Evolutionary conservation across 495 filamentous ascomycete genomes (phyloP), one percentile per base, ranked within the genome.

Genomic region (Cercophora samala): DNA sequence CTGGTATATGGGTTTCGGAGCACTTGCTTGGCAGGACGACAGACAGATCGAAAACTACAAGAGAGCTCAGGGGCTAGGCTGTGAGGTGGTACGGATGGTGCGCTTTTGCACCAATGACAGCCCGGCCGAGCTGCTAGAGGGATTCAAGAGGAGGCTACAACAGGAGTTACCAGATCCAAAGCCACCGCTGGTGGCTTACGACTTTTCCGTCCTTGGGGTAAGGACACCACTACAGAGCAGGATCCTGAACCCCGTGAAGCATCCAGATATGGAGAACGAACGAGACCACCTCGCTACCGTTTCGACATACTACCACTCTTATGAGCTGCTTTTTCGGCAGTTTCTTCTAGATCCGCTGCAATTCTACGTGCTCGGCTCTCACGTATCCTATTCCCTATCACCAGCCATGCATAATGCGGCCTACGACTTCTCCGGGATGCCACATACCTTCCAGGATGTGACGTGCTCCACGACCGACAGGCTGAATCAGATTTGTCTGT

Each of bases 401-500:
- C 91, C 91, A 0, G 87, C 86, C 0, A 95, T 93, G 90, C 89
- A 93, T 72, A 89, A 85, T 66, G 90, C 90, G 3, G 91, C 91
- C 15, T 89, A 89, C 73, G 80, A 85, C 58, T 86, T 86, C 53
- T 89, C 86, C 60, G 89, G 89, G 24, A 87, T 95, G 85, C 85
- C 84, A 22, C 90, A 95, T 73, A 84, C 84, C 26, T 93, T 89
- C 73, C 83, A 86, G 56, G 88, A 87, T 19, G 85, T 86, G 22
- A 84, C 88, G 26, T 87, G 87, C 13, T 80, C 85, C 1, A 87
- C 88, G 0, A 80, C 93, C 2, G 85, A 90, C 56, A 82, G 84
- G 17, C 73, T 95, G 24, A 85, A 89, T 72, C 79, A 82, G 42
- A 80, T 92, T 46, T 84, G 87, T 21, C 80, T 84, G 18, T 84